Conservation (phyloP, 257 asterid species). For the Anisodus acutangulus region DNA sequence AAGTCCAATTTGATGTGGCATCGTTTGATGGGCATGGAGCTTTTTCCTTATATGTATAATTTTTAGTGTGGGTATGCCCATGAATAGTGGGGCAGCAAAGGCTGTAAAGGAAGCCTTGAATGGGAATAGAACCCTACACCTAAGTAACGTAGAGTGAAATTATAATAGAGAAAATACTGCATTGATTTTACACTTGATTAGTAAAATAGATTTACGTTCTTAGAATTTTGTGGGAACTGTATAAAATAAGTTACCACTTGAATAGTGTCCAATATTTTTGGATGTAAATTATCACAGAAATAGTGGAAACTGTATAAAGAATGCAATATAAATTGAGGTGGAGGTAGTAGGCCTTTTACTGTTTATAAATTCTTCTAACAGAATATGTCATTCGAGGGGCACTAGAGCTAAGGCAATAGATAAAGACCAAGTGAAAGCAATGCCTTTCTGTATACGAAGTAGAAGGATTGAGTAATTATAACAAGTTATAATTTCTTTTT, state of each 20-base stretch:
- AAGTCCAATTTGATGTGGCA: conserved; percentile 5
- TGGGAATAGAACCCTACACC: neutral
- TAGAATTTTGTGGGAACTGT: neutral
- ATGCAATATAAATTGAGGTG: neutral
- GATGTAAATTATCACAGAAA: neutral
- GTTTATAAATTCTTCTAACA: neutral
- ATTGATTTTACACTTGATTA: conserved; percentile 1
- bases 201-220: neutral
- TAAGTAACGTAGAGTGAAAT: neutral
- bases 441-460: neutral
- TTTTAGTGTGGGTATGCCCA: neutral
- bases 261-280: neutral
- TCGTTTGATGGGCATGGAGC: neutral
- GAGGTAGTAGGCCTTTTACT: conserved; percentile 18
- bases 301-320: neutral
- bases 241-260: neutral
- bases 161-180: neutral
- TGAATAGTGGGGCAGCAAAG: neutral
- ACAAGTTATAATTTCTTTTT: neutral
- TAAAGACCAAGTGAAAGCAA: conserved; percentile 2
- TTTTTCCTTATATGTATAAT: neutral
- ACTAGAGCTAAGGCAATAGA: conserved; percentile 5
- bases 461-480: neutral
- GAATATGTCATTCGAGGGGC: neutral
- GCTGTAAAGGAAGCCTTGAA: neutral